Evolutionary conservation across 208 protist genomes (phyloP).

Genomic region (Crithidia acanthocephali): DNA sequence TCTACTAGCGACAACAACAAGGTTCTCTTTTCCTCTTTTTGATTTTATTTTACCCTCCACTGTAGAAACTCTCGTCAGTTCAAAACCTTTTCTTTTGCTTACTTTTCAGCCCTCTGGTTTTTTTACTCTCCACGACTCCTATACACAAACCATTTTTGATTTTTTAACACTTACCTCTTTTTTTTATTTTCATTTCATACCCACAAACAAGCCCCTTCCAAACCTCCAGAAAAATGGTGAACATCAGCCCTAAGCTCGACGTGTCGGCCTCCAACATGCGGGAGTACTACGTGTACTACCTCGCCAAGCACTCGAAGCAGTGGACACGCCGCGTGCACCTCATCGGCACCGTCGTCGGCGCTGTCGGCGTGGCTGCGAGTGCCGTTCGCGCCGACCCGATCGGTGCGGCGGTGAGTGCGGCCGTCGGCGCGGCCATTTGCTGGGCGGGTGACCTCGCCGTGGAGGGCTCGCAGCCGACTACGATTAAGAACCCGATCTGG

Average conservation of each 20-base stretch:
- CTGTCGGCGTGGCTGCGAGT: slow-evolving; percentile 28
- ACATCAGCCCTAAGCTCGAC: slow-evolving; percentile 51
- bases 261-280: slow-evolving; percentile 48
- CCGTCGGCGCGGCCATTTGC: slow-evolving; percentile 37
- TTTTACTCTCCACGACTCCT: no score
- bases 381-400: slow-evolving; percentile 20
- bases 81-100: no score
- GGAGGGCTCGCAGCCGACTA: slow-evolving; percentile 48
- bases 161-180: no score
- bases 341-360: slow-evolving; percentile 44
- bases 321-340: slow-evolving; percentile 56
- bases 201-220: not conserved
- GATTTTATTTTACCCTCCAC: no score
- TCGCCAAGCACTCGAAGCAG: slow-evolving; percentile 59
- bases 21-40: no score
- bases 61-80: no score
- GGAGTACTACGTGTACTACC: slow-evolving; percentile 72
- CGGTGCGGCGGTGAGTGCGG: slow-evolving; percentile 16
- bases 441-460: slow-evolving; percentile 53
- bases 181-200: no score
- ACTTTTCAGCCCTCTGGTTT: no score
- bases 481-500: slow-evolving; percentile 59
- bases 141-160: no score
- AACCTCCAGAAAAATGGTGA: slow-evolving; percentile 45
- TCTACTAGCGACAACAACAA: no score